Conservation (phyloP, 2,329 filamentous ascomycete species). For the Pseudocercospora crystallina region DNA sequence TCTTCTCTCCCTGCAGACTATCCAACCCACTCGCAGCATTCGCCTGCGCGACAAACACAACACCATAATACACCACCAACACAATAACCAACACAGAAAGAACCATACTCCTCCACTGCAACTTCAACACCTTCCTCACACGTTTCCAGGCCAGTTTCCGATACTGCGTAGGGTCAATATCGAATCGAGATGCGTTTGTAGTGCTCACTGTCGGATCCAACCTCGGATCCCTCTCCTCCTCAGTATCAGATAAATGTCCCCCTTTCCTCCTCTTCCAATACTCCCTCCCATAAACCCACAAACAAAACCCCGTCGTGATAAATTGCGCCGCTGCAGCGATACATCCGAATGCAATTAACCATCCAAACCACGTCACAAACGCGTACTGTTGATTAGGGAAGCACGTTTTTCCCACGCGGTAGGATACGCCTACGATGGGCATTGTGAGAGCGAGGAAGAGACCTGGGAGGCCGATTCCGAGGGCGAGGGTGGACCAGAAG, state of each 20-base stretch:
- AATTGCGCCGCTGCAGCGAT: conserved; percentile 36
- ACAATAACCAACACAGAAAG: conserved; percentile 76
- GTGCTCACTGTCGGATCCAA: too few species aligned
- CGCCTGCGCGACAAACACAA: conserved; percentile 73
- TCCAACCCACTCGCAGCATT: conserved; percentile 58
- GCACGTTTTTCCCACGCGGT: conserved; percentile 74
- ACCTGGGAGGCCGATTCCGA: conserved; percentile 33
- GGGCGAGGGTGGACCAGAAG: conserved; percentile 33
- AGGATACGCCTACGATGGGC: conserved; percentile 37
- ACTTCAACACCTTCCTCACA: conserved; percentile 69
- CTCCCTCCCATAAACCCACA: conserved; percentile 35
- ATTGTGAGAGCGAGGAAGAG: conserved; percentile 47
- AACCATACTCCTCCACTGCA: conserved; percentile 82
- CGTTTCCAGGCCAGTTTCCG: conserved; percentile 56
- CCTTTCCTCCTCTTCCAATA: conserved; percentile 4
- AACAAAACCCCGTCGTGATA: conserved; percentile 38
- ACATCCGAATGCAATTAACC: conserved; percentile 38
- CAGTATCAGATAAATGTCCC: not conserved
- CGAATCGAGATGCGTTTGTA: too few species aligned
- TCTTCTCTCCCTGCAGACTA: conserved; percentile 49
- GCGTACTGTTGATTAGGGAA: conserved; percentile 69
- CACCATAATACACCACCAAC: conserved; percentile 79
- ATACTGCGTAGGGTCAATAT: too few species aligned
- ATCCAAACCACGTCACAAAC: conserved; percentile 39
- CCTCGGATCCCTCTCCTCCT: not conserved